Conservation (phyloP, 495 filamentous ascomycete genomes). For the Penicillium crystallinum region DNA sequence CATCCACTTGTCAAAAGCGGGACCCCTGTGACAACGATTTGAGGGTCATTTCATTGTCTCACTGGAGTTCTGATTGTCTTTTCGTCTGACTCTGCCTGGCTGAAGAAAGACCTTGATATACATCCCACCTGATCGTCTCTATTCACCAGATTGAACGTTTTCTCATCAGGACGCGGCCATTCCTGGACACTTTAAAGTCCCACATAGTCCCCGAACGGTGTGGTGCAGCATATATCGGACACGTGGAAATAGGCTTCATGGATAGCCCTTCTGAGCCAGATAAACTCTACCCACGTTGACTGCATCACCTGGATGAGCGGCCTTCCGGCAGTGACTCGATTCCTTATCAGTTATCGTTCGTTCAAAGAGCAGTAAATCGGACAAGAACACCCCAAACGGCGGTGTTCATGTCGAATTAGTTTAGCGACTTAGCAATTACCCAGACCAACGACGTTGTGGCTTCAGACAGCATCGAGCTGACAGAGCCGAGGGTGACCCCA, state of each 20-base stretch:
- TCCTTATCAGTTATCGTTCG: constrained; percentile 20
- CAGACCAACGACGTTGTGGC: constrained; percentile 22
- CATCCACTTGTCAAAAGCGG: constrained; percentile 2
- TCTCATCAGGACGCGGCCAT: neutral
- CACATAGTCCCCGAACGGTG: neutral
- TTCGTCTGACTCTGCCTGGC: neutral
- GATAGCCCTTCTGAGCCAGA: neutral
- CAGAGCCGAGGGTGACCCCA: constrained; percentile 13
- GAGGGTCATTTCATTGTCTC: neutral
- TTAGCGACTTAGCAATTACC: neutral
- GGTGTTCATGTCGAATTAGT: constrained; percentile 1
- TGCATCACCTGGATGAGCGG: constrained; percentile 13
- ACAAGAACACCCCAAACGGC: constrained; percentile 1
- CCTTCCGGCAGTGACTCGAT: neutral
- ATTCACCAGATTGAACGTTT: neutral
- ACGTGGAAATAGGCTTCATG: constrained; percentile 1
- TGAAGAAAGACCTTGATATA: neutral
- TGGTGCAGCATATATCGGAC: neutral
- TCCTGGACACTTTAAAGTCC: neutral
- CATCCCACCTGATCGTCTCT: neutral
- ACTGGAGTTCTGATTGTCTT: neutral
- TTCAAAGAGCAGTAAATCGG: constrained; percentile 6
- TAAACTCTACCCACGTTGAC: neutral
- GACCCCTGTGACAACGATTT: constrained; percentile 5
- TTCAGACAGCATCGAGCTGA: constrained; percentile 23